Base-by-base conservation (phyloP, 345 rosid species). In the Cochlearia excelsa region DNA sequence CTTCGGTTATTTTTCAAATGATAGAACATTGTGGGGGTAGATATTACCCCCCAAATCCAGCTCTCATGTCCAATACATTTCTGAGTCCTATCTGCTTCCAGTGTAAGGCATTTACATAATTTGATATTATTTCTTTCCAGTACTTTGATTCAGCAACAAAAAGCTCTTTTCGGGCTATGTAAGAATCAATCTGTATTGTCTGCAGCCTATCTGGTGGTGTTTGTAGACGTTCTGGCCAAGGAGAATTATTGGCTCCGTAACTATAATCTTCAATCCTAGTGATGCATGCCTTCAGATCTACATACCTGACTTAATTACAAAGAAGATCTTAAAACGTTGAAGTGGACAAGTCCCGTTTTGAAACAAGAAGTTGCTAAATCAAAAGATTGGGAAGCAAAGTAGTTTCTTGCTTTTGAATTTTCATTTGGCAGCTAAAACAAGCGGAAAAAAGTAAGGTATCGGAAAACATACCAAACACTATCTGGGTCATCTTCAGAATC, bases 21-120 rank as follows among this genome's bases (percentile, higher is more conserved):
- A 45, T 46, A 45, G n/a, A 43, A 40, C 35, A 43, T 23, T 28
- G 30, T 7, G n/a, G 45, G 43, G 38, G n/a, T 54, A 71, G 33
- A 63, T 1, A 2, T 27, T 85, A 89, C 97, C 99, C 97, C 79
- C 97, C 99, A 79, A 75, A 93, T 78, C 92, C 81, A 57, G 97
- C 95, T 79, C 71, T 89, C 97, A 93, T 90, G 80, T 93, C 99
- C 83, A 93, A 28, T n/a, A 93, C 90, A 72, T 93, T 93, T 87
- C 97, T 81, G n/a, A 89, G 69, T 62, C 76, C 87, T 54, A 80
- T 61, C 71, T 84, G 77, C 81, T 83, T 85, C 99, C 99, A 90
- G 26, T 79, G 86, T 61, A 87, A 78, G 62, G 75, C 83, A 30
- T 86, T 82, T 26, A 87, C 82, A 72, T 84, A 93, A 74, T 92